Evolutionary conservation across 495 filamentous ascomycete species (phyloP), one percentile per base, ranked within the genome.

Genomic region (Neurospora sp.): DNA sequence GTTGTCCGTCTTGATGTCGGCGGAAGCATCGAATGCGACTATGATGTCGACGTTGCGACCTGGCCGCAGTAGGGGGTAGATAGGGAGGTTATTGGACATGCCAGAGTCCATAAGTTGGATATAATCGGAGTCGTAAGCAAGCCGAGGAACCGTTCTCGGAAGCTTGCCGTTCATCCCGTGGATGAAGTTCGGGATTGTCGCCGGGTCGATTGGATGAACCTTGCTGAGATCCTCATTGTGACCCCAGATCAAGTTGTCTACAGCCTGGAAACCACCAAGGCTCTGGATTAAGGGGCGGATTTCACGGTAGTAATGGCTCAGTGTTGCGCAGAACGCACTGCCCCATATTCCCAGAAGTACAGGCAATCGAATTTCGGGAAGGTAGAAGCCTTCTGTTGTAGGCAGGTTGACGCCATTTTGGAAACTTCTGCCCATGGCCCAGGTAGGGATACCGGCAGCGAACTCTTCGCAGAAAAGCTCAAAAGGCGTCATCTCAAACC

Each of bases 1-100:
- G 78, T 99, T 81, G 42, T 83, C 82, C 5, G 83, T 81, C 31
- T 82, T 81, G 73, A 83, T 80, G 70, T 84, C 82, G 71, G 82
- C 80, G 0, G 82, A 80, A 39, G 81, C 79, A 73, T 82, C 80
- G 66, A 83, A 83, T 4, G 82, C 77, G 8, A 99, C 88, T n/a
- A 99, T 84, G 48, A 99, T 87, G 77, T 99, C 96, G 21, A 98
- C 90, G 75, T 96, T 89, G 37, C 96, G 86, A 4, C 93, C 94
- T 0, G 92, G 93, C 24, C 96, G 88, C 34, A 99, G 89, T 7
- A 98, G 87, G 0, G 96, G 96, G 80, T 99, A 99, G 37, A 97
- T 92, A 5, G 96, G 95, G 4, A 99, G 86, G 76, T 99, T 99
- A 79, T 98, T 98, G 70, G 91, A 94, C 94, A 99, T 99, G 15